Base-by-base conservation (phyloP, 129 eudicot genomes). In the Centaurea solstitialis region DNA sequence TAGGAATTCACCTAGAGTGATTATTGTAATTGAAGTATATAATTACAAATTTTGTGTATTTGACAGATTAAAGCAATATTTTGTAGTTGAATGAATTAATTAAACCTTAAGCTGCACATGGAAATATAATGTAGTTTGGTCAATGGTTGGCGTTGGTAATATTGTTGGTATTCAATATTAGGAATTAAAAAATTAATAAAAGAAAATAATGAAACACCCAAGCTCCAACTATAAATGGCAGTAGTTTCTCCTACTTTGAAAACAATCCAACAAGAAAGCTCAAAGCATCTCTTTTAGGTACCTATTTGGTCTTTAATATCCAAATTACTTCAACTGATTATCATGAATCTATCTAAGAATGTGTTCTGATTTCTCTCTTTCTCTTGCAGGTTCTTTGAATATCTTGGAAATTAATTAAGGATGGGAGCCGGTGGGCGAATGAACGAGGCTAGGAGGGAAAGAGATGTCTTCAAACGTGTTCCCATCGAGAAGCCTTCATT, bases 361-460 rank as follows among this genome's bases (percentile, higher is more conserved):
- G 65, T 57, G 7, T 57, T 57, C 65, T 57, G 23, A 57, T 57
- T 57, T 17, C 9, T 64, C 65, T n/a, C 21, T 18, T n/a, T n/a
- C n/a, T 70, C 13, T 38, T 2, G 3, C 71, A 70, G 83, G 40
- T 70, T 70, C 26, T 53, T 70, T 5, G 20, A 79, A 47, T 4
- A 30, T 22, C 13, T 17, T 66, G 5, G 24, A 20, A 24, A 53
- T 40, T 40, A 40, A 7, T 41, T 41, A 30, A 79, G 28, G 41
- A 85, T 80, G 87, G 87, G 87, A 39, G 84, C 72, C 15, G 85
- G 87, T 22, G 87, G 87, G 6, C 78, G 87, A 2, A 85, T 85
- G 79, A 72, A 74, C 8, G 85, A 62, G 0, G 3, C 70, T 47
- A 15, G 38, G 5, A 69, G 22, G 0, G 35, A 21, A 9, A 64